Base-by-base conservation (phyloP, 768 basidiomycete species). In the Suillus fuscotomentosus region DNA sequence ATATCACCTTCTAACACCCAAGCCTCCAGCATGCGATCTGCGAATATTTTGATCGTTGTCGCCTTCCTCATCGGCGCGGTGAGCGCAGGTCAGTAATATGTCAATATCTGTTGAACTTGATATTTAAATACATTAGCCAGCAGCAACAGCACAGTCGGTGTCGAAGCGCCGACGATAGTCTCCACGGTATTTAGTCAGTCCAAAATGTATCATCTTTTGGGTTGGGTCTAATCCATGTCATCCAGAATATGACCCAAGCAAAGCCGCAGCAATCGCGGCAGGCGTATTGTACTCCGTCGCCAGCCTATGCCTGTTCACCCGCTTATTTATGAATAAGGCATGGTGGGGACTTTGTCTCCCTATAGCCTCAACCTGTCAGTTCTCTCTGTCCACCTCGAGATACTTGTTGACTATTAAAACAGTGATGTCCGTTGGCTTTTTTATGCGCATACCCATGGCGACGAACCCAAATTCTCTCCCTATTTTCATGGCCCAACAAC, bases 311-410 rank as follows among this genome's bases (percentile, higher is more conserved):
- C 34, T 76, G 11, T 69, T 72, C 47, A 41, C 62, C 42, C 68
- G 73, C 20, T 36, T 76, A 20, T 61, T 65, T n/a, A 7, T 63
- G 22, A 66, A 68, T 20, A 71, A 67, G 11, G 41, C 70, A 13
- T 72, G 73, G 76, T 76, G 75, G 75, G 75, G 69, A 20, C 56
- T 77, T 43, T 77, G 69, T 64, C 71, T 77, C 4, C 75, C 76
- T 24, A 70, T 76, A 4, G 75, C 67, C 9, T n/a, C 72, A n/a
- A 39, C 68, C 11, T n/a, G 75, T 75, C 60, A 10, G 67, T 34
- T 15, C 0, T 11, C 41, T 4, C 17, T 1, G 1, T 13, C 36
- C 8, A 10, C 20, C 20, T 34, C 31, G 31, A 31, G 34, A 9
- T n/a, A 20, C 17, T 6, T 13, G 5, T 6, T 59, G 27, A 59